phyloP scores from a whole-genome alignment of 176 grass and related monocot species.

The Rhynchospora pubera region DNA sequence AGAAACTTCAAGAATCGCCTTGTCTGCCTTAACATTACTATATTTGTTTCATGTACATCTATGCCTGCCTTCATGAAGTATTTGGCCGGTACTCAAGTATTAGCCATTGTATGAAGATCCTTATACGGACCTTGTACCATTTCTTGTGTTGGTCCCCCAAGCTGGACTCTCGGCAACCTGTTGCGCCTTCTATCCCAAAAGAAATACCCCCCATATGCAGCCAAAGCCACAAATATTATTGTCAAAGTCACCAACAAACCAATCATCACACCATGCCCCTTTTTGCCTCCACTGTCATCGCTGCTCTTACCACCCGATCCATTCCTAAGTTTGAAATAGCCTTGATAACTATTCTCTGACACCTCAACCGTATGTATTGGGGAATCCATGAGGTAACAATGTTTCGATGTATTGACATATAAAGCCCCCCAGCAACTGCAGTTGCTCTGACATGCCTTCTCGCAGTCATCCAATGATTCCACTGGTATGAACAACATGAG shows the following conservation, averaged over 20 bases:
- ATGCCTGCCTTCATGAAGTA: neutral
- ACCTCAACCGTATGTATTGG: conserved; percentile 19
- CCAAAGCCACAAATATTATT: neutral
- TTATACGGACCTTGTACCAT: neutral
- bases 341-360: neutral
- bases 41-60: conserved; percentile 1
- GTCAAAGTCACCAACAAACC: conserved; percentile 4
- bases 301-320: neutral
- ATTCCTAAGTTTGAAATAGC: conserved; percentile 17
- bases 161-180: neutral
- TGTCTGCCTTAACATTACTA: neutral
- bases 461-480: conserved; percentile 16
- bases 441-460: conserved; percentile 3
- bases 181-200: conserved; percentile 5
- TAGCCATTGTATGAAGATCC: neutral
- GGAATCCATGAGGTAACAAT: conserved; percentile 20
- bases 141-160: conserved; percentile 8
- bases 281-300: neutral
- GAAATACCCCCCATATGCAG: conserved; percentile 1
- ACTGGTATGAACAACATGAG: neutral
- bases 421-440: conserved; percentile 21
- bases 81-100: neutral
- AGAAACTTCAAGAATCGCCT: neutral
- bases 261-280: neutral
- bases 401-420: neutral